phyloP scores from a whole-genome alignment of 768 basidiomycete species.

The Russula emetica region DNA sequence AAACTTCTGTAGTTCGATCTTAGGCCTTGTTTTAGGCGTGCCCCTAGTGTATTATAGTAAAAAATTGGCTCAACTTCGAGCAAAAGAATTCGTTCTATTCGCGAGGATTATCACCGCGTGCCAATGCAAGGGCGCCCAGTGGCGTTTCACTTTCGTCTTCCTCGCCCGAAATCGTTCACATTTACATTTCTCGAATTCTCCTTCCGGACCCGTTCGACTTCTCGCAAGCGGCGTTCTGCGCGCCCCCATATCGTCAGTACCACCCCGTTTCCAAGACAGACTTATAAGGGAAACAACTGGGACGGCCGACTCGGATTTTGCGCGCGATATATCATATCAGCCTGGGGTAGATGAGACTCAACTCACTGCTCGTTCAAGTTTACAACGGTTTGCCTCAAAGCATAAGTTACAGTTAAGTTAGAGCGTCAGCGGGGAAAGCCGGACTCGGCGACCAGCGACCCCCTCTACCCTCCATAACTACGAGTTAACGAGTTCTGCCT shows the following conservation, averaged over 20 bases:
- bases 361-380: no score
- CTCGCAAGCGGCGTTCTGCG: background rate
- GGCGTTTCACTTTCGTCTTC: background rate
- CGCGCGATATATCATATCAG: no score
- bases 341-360: no score
- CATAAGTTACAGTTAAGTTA: no score
- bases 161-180: background rate
- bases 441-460: background rate
- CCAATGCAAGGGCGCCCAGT: no score
- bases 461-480: background rate
- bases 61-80: background rate
- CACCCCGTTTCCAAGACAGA: background rate
- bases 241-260: background rate
- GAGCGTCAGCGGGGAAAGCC: background rate
- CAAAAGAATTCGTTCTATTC: background rate
- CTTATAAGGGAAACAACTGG: background rate
- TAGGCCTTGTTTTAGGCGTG: background rate
- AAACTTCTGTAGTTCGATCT: background rate
- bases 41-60: background rate
- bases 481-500: conserved; percentile 2
- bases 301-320: no score
- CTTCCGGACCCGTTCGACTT: background rate
- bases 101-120: background rate
- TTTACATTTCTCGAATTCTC: background rate
- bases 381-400: background rate